These are phyloP conservation scores for Fusarium marasasianum DNA, from an alignment of 2,329 filamentous ascomycete genomes.

Conservation along the genomic window DNA sequence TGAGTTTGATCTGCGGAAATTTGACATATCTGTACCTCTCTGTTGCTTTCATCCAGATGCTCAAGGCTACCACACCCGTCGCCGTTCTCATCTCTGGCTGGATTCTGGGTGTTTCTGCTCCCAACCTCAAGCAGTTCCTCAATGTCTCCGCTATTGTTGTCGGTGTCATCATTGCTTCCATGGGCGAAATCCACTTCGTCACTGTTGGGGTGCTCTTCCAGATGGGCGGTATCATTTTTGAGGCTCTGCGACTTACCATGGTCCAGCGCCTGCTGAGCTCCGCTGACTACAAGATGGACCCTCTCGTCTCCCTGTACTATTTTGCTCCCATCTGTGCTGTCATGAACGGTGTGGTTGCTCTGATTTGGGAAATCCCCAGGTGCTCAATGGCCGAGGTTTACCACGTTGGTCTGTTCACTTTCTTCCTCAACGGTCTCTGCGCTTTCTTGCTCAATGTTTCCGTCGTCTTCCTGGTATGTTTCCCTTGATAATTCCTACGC, in stretches of 20 bases:
- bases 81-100: slow-evolving; percentile 91
- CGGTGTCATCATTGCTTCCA: slow-evolving; percentile 92
- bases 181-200: slow-evolving; percentile 95
- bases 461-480: slow-evolving; percentile 82
- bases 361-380: slow-evolving; percentile 77
- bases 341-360: slow-evolving; percentile 80
- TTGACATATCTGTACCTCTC: slow-evolving; percentile 94
- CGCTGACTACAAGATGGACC: slow-evolving; percentile 91
- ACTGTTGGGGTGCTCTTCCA: slow-evolving; percentile 83
- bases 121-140: slow-evolving; percentile 85
- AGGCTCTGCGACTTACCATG: slow-evolving; percentile 85
- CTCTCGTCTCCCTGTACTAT: slow-evolving; percentile 88
- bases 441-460: slow-evolving; percentile 87
- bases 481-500: no score
- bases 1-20: slow-evolving; percentile 97
- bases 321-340: slow-evolving; percentile 84
- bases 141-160: slow-evolving; percentile 96
- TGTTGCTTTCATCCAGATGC: slow-evolving; percentile 98
- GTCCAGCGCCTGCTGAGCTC: slow-evolving; percentile 84
- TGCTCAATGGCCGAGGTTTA: slow-evolving; percentile 76
- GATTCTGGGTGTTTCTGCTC: slow-evolving; percentile 83
- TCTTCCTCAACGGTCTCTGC: slow-evolving; percentile 79
- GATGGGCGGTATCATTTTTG: slow-evolving; percentile 80
- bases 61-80: slow-evolving; percentile 97
- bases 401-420: slow-evolving; percentile 75